Percentiles rank a stretch among this genome's conserved stretches.
Evolutionary conservation across 2,329 filamentous ascomycete species (phyloP).

Genomic region (Colletotrichum melonis): DNA sequence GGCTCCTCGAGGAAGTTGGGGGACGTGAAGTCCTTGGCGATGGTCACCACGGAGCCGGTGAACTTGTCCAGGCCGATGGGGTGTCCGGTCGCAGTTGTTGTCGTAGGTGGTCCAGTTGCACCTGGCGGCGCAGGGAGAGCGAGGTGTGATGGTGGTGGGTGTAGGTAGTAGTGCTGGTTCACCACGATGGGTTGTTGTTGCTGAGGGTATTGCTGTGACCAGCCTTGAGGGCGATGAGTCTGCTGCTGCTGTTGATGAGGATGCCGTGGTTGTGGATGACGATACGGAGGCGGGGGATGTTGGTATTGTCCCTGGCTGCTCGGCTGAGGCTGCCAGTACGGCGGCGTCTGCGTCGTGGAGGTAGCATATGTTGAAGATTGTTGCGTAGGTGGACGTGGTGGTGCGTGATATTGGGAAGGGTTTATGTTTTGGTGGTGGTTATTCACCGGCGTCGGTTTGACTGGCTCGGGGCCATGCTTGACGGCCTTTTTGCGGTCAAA

Average conservation of each 20-base stretch:
- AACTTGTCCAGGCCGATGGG: conserved; percentile 46
- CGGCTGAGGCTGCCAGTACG: conserved; percentile 21
- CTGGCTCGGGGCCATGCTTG: conserved; percentile 34
- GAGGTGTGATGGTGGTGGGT: conserved; percentile 31
- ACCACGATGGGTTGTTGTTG: conserved; percentile 54
- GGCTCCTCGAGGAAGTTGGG: conserved; percentile 54
- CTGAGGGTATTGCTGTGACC: conserved; percentile 37
- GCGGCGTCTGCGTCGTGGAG: conserved; percentile 19
- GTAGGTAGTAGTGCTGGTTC: conserved; percentile 64
- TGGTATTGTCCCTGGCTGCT: conserved; percentile 13
- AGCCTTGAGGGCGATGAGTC: conserved; percentile 38
- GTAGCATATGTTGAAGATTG: conserved; percentile 16
- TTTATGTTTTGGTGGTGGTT: conserved; percentile 24
- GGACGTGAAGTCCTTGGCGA: conserved; percentile 55
- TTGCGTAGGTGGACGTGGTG: conserved; percentile 16
- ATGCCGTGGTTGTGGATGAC: conserved; percentile 17
- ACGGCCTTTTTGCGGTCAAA: conserved; percentile 42
- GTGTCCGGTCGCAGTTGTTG: conserved; percentile 26
- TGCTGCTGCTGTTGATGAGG: conserved; percentile 35
- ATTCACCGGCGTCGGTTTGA: conserved; percentile 31
- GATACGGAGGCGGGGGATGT: conserved; percentile 14
- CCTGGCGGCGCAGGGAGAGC: conserved; percentile 8
- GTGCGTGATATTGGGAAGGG: conserved; percentile 11
- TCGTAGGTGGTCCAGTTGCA: background rate
- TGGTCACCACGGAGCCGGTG: conserved; percentile 53